Base-by-base conservation (phyloP, 2,329 filamentous ascomycete species). In the Aureobasidium lini region DNA sequence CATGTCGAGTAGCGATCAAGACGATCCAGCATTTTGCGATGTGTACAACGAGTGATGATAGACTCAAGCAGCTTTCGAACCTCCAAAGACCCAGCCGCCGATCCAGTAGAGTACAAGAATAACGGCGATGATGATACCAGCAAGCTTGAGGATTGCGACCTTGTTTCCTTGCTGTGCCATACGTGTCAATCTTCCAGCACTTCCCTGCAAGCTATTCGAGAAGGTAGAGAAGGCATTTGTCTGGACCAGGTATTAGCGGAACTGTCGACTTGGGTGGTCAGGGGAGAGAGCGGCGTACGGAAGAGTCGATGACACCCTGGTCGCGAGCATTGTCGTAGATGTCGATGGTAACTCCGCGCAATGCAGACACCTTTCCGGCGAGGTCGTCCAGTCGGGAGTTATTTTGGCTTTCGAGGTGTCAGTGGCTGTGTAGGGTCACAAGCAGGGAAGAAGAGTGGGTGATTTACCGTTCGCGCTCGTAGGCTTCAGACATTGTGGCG, bases 291-390 rank as follows among this genome's bases (percentile, higher is more conserved):
- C 32, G 65, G 76, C 84, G 61, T 81, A 95, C 90, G 40, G 89
- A 93, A 69, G 84, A 86, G 75, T 99, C 90, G 66, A 99, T 89
- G 64, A 95, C 84, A 65, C 88, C 84, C 68, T 97, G 93, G 67
- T 89, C 84, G 61, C 90, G 85, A 52, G 94, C 94, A 72, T 94
- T 91, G 76, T 97, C 92, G 81, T 97, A 96, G 70, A 99, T 99
- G 77, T 99, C 91, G 65, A 97, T 85, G 43, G 94, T 99, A 53
- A 99, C 90, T 73, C 89, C 89, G 70, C 93, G 90, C 64, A 99
- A 83, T 56, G 91, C 90, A 16, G 89, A 89, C 59, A 97, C 92
- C 77, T 99, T 99, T 65, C 85, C 83, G 15, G 89, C 88, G 39
- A 99, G 87, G 72, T 95, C 91, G 69, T 93, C 87, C 60, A 99